phyloP scores from a whole-genome alignment of 2,329 filamentous ascomycete genomes.

The Thielaviopsis cerberus region DNA sequence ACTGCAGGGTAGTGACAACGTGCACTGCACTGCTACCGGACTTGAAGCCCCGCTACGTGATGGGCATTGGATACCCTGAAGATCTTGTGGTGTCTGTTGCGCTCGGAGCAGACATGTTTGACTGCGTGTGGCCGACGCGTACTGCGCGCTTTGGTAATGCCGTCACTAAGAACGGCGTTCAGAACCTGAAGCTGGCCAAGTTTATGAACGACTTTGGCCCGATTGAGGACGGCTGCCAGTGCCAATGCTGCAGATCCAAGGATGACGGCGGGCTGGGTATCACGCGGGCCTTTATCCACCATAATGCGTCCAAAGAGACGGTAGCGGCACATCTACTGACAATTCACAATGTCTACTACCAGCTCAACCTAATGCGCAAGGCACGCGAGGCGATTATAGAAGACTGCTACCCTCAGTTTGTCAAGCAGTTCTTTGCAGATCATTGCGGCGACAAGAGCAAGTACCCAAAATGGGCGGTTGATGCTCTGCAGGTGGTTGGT shows the following conservation, averaged over 20 bases:
- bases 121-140: conserved; percentile 95
- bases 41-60: conserved; percentile 91
- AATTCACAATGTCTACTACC: conserved; percentile 90
- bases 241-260: conserved; percentile 51
- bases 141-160: conserved; percentile 94
- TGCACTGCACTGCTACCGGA: conserved; percentile 76
- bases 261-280: conserved; percentile 58
- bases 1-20: conserved; percentile 72
- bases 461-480: conserved; percentile 72
- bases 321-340: conserved; percentile 70
- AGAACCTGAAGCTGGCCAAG: conserved; percentile 62
- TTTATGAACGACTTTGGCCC: conserved; percentile 68
- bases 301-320: conserved; percentile 86
- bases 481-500: conserved; percentile 59
- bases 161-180: conserved; percentile 59
- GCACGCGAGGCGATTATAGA: conserved; percentile 61
- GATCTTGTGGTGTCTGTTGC: conserved; percentile 87
- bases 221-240: conserved; percentile 67
- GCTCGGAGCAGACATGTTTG: conserved; percentile 95
- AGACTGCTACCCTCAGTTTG: conserved; percentile 60
- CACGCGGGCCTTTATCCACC: conserved; percentile 76
- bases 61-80: conserved; percentile 96
- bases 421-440: conserved; percentile 58
- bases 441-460: conserved; percentile 43
- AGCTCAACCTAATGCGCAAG: conserved; percentile 64